Base-by-base conservation (phyloP, 2,329 filamentous ascomycete genomes). In the Aspergillus sp. region DNA sequence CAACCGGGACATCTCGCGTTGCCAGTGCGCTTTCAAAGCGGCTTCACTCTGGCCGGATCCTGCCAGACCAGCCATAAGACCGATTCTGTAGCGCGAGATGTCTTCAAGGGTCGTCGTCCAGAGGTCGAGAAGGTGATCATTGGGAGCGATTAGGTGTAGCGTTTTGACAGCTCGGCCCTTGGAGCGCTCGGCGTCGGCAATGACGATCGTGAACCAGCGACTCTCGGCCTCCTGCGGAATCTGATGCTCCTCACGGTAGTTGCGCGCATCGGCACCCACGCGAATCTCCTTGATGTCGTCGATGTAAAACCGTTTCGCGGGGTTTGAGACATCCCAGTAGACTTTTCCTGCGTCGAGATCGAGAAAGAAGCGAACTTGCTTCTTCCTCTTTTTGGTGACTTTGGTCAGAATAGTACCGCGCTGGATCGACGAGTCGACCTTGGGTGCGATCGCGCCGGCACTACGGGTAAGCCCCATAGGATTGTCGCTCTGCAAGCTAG, bases 231-330 rank as follows among this genome's bases (percentile, higher is more conserved):
- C 80, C 54, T 88, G 84, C 0, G 88, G 79, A 22, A 95, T 80
- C 45, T 87, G 86, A 71, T 90, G 91, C 74, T 97, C 93, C 68
- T 94, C 87, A 47, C 91, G 89, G 73, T 96, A 96, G 72, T 96
- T 94, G 58, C 90, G 87, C 18, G 94, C 91, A 72, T 98, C 91
- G 12, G 85, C 85, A 18, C 91, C 92, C 36, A 88, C 87, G 63
- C 93, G 88, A 52, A 98, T 92, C 71, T 96, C 92, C 70, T 91
- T 90, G 69, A 99, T 94, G 73, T 98, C 92, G 70, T 99, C 95
- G 63, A 99, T 91, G 74, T 96, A 96, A 64, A 99, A 90, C 55
- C 87, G 87, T 74, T 97, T 98, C 24, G 87, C 85, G 1, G 90
- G 88, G 39, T 91, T 87, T 9, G 84, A 86, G 51, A 87, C 85